Evolutionary conservation across 2,329 filamentous ascomycete species (phyloP).

Genomic region (Talaromyces funiculosus): DNA sequence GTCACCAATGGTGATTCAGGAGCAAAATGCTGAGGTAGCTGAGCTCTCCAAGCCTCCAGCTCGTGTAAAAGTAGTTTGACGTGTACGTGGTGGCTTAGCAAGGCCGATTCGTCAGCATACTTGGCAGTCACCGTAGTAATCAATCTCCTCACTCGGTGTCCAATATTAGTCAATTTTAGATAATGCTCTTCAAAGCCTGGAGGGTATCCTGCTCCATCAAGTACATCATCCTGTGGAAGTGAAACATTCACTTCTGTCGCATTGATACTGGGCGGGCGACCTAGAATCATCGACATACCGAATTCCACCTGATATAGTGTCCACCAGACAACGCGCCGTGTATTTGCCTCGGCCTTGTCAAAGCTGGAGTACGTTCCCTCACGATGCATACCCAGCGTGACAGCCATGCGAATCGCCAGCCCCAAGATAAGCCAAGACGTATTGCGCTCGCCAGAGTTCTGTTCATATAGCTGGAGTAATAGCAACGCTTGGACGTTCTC

Average conservation of each 20-base stretch:
- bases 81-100: background rate
- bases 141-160: conserved; percentile 14
- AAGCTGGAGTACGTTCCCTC: conserved; percentile 22
- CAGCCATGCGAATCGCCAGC: conserved; percentile 24
- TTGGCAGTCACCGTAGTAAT: conserved; percentile 8
- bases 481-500: conserved; percentile 30
- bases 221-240: conserved; percentile 27
- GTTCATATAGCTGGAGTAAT: conserved; percentile 31
- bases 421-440: conserved; percentile 29
- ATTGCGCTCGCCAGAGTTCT: conserved; percentile 38
- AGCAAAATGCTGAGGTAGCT: conserved; percentile 19
- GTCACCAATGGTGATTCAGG: conserved; percentile 14
- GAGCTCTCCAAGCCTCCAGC: conserved; percentile 22
- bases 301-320: conserved; percentile 36
- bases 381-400: conserved; percentile 27
- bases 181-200: conserved; percentile 27
- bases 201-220: conserved; percentile 22
- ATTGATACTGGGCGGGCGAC: conserved; percentile 32
- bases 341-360: conserved; percentile 30
- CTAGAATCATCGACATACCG: conserved; percentile 33
- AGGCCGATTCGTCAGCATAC: background rate
- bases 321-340: conserved; percentile 34
- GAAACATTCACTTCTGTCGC: conserved; percentile 33
- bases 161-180: conserved; percentile 22
- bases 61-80: conserved; percentile 17